phyloP scores from a whole-genome alignment of 257 asterid species.

The Fraxinus pennsylvanica region DNA sequence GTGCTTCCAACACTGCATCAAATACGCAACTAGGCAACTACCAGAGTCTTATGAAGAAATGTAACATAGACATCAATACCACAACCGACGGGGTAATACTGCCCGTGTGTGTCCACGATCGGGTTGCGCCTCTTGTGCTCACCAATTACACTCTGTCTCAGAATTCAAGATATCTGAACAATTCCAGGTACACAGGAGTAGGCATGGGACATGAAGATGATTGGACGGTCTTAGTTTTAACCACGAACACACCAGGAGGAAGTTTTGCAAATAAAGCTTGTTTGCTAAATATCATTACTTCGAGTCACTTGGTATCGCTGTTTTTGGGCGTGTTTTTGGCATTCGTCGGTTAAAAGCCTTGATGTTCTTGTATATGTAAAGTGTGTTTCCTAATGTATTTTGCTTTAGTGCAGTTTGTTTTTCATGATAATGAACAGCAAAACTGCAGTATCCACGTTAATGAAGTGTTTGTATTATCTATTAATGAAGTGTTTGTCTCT shows the following conservation, averaged over 20 bases:
- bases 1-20: conserved; percentile 22
- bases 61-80: conserved; percentile 54
- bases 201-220: conserved; percentile 71
- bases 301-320: conserved; percentile 2
- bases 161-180: conserved; percentile 48
- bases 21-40: conserved; percentile 44
- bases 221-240: conserved; percentile 74
- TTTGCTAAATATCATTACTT: background rate
- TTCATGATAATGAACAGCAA: background rate
- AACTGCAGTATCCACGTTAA: no score
- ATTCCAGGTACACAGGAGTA: conserved; percentile 55
- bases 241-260: conserved; percentile 61
- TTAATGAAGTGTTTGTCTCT: background rate
- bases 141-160: conserved; percentile 69
- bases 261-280: conserved; percentile 45
- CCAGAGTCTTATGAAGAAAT: conserved; percentile 46
- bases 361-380: background rate
- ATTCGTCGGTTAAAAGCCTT: background rate
- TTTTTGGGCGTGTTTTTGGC: conserved; percentile 22
- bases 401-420: background rate
- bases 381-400: background rate
- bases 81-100: conserved; percentile 61
- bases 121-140: conserved; percentile 66
- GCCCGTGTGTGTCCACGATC: conserved; percentile 73
- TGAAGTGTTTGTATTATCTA: background rate